Conservation (phyloP, 805 yeast genomes). For the Spencermartinsiella europaea region DNA sequence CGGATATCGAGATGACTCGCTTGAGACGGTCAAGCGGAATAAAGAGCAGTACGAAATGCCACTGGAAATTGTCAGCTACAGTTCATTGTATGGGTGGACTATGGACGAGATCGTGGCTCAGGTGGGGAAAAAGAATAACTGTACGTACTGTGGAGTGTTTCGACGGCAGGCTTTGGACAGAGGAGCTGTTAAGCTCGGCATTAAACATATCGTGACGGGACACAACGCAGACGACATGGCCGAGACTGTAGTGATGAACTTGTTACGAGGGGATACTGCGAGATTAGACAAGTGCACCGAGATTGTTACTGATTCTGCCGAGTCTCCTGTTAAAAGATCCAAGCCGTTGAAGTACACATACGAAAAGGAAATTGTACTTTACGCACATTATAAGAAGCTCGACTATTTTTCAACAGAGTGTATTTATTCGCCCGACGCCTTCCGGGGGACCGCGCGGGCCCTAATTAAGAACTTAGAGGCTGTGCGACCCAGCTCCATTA, state of each 20-base stretch:
- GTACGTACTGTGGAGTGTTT: slow-evolving; percentile 97
- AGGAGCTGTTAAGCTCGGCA: slow-evolving; percentile 83
- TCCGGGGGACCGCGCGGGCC: slow-evolving; percentile 94
- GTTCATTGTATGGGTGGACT: slow-evolving; percentile 91
- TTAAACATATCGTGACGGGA: slow-evolving; percentile 92
- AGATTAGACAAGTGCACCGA: slow-evolving; percentile 83
- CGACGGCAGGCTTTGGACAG: slow-evolving; percentile 95
- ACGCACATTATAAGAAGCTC: slow-evolving; percentile 91
- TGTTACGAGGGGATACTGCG: slow-evolving; percentile 93
- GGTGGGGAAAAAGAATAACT: slow-evolving; percentile 88
- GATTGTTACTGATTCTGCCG: slow-evolving; percentile 75
- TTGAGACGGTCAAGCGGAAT: slow-evolving; percentile 94
- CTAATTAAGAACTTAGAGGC: slow-evolving; percentile 85
- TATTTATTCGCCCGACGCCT: slow-evolving; percentile 97
- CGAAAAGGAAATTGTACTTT: slow-evolving; percentile 94
- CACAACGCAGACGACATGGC: slow-evolving; percentile 99
- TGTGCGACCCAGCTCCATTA: slow-evolving; percentile 84
- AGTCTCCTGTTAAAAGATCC: slow-evolving; percentile 83
- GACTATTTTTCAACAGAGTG: slow-evolving; percentile 98
- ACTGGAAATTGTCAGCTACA: slow-evolving; percentile 74
- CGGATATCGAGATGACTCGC: slow-evolving; percentile 94
- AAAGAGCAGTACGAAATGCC: slow-evolving; percentile 80
- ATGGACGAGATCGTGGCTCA: slow-evolving; percentile 97
- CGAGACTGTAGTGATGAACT: slow-evolving; percentile 92
- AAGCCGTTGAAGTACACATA: slow-evolving; percentile 95